Conservation (phyloP, 441 rosid genomes). For the Aleurites moluccanus region DNA sequence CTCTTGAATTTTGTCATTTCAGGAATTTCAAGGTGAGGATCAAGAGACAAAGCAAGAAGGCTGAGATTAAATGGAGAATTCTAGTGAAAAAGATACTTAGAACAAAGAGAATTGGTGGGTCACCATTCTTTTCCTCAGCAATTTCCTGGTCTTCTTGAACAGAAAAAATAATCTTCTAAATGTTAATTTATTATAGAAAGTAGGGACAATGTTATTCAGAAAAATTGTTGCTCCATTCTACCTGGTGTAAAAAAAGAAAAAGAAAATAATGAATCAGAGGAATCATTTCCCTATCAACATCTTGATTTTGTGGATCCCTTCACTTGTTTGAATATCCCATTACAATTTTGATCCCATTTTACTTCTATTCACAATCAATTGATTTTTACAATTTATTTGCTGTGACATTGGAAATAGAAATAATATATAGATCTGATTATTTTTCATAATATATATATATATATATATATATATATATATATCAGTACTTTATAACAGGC, state of each 20-base stretch:
- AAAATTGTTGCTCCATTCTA: background rate
- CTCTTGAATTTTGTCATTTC: slow-evolving; percentile 9
- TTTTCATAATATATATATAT: no score
- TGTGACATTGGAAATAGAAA: no score
- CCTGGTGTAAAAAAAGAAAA: background rate
- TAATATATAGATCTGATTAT: no score
- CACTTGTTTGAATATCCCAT: background rate
- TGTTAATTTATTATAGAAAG: slow-evolving; percentile 21
- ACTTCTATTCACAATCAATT: no score
- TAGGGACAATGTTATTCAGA: background rate
- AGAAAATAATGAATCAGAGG: background rate
- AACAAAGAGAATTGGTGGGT: slow-evolving; percentile 56
- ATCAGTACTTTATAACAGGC: no score
- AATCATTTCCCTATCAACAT: background rate
- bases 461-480: no score
- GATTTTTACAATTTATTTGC: background rate
- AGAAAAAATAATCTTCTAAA: background rate
- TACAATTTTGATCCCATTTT: no score
- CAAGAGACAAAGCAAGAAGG: slow-evolving; percentile 73
- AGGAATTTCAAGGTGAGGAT: slow-evolving; percentile 69
- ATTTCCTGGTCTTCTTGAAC: slow-evolving; percentile 25
- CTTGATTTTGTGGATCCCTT: background rate
- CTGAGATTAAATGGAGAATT: slow-evolving; percentile 70
- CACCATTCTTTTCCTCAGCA: slow-evolving; percentile 48
- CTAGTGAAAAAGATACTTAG: slow-evolving; percentile 68